A percentile compares a stretch with the other conserved stretches of the same genome.
phyloP scores from a whole-genome alignment of 2,329 filamentous ascomycete genomes.

The Chrysoporthe cubensis region DNA sequence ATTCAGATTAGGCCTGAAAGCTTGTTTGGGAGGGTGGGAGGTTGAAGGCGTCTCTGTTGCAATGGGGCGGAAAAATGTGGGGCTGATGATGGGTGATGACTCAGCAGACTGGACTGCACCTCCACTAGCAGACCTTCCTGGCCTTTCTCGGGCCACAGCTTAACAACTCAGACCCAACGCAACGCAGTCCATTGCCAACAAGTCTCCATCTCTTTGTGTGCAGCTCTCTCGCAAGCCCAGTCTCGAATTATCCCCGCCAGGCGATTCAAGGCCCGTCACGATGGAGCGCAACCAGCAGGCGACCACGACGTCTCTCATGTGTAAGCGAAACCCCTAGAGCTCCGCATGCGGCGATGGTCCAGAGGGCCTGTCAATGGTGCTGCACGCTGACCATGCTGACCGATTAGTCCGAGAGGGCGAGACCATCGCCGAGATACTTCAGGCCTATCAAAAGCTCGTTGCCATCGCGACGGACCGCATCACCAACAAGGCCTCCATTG shows the following conservation, averaged over 20 bases:
- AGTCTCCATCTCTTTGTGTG: not conserved
- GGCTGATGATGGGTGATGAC: not conserved
- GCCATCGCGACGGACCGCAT: slow-evolving; percentile 42
- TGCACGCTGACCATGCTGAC: slow-evolving; percentile 22
- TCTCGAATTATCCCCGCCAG: not conserved
- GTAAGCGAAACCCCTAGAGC: slow-evolving; percentile 13
- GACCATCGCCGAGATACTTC: slow-evolving; percentile 49
- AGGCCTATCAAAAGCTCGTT: slow-evolving; percentile 50
- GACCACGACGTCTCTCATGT: slow-evolving; percentile 29
- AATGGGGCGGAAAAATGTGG: too few species aligned
- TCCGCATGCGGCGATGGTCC: too few species aligned
- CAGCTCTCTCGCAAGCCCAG: not conserved
- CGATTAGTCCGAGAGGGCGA: slow-evolving; percentile 49
- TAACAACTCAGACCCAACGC: slow-evolving; percentile 1
- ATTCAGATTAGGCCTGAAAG: too few species aligned
- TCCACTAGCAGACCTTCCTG: slow-evolving; percentile 7
- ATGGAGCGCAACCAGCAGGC: slow-evolving; percentile 32
- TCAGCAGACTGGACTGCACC: not conserved
- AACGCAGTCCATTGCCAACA: not conserved
- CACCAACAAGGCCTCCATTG: slow-evolving; percentile 39
- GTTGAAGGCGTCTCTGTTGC: too few species aligned
- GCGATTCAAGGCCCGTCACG: not conserved
- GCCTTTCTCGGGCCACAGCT: not conserved
- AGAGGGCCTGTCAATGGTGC: too few species aligned
- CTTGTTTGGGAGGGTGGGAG: too few species aligned